Evolutionary conservation across 495 filamentous ascomycete species (phyloP).

Genomic region (Thermothielavioides terrestris): DNA sequence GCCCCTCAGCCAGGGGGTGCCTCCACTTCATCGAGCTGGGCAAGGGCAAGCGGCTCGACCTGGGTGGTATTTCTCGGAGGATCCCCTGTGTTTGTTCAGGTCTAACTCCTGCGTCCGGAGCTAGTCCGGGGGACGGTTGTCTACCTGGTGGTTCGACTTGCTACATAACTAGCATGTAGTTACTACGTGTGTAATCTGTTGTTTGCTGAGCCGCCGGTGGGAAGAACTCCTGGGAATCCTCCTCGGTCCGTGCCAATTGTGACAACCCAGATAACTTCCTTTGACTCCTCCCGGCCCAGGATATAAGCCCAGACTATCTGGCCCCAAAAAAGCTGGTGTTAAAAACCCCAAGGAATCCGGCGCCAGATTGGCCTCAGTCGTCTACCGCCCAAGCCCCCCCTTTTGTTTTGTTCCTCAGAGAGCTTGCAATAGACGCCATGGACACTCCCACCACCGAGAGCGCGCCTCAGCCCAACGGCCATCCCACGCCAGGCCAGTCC

Average conservation of each 20-base stretch:
- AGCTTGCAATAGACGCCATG: too few relatives aligned
- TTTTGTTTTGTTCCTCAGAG: constrained; percentile 1
- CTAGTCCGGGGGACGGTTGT: too few relatives aligned
- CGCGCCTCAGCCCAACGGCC: constrained; percentile 3
- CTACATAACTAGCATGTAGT: too few relatives aligned
- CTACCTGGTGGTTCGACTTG: too few relatives aligned
- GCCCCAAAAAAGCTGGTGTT: not conserved
- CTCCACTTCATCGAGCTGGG: not conserved
- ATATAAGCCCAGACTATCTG: not conserved
- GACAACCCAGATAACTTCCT: not conserved
- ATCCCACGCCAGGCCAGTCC: constrained; percentile 2
- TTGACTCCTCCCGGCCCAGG: not conserved
- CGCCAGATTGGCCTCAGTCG: not conserved
- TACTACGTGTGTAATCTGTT: too few relatives aligned
- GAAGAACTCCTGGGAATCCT: not conserved
- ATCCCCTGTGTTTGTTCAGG: not conserved
- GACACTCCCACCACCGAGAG: constrained; percentile 11
- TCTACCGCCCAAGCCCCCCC: not conserved
- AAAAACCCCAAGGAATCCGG: not conserved
- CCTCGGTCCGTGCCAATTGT: constrained; percentile 2
- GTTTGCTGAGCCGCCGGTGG: too few relatives aligned
- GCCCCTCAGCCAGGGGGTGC: not conserved
- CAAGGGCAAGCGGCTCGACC: not conserved
- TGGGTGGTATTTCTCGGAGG: not conserved
- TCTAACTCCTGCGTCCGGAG: not conserved